Conservation (phyloP, 441 rosid genomes). For the Gossypium schwendimanii region DNA sequence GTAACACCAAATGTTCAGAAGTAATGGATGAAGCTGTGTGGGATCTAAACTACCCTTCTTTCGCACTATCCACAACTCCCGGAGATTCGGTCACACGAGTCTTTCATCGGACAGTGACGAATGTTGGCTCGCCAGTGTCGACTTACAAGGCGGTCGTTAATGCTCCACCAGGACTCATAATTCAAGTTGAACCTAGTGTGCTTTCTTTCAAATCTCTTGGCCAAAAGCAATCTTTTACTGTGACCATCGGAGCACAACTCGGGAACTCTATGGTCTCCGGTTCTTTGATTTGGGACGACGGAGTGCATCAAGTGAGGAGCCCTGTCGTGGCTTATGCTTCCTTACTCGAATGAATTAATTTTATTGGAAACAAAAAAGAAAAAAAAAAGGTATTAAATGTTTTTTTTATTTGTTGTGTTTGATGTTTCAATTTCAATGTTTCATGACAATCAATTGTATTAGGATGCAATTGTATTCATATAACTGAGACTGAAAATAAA, state of each 20-base stretch:
- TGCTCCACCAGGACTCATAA: conserved; percentile 16
- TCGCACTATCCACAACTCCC: conserved; percentile 24
- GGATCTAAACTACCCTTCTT: conserved; percentile 65
- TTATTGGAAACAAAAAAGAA: background rate
- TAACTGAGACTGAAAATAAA: background rate
- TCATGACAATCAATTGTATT: background rate
- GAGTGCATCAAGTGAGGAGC: conserved; percentile 24
- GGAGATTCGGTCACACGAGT: background rate
- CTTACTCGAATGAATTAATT: background rate
- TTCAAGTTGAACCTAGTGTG: conserved; percentile 27
- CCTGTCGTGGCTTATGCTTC: conserved; percentile 25
- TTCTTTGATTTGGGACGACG: conserved; percentile 27
- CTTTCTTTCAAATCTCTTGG: conserved; percentile 26
- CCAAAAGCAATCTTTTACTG: conserved; percentile 31
- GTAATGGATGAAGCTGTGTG: conserved; percentile 29
- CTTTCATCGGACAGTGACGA: conserved; percentile 39
- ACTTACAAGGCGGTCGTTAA: conserved; percentile 29
- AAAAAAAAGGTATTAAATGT: background rate
- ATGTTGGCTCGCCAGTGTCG: conserved; percentile 35
- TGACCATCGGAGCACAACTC: conserved; percentile 23
- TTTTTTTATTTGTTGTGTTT: background rate
- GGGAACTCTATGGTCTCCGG: conserved; percentile 17
- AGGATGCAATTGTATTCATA: background rate
- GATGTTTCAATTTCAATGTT: background rate
- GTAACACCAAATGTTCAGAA: conserved; percentile 26